phyloP scores from a whole-genome alignment of 306 rosid genomes.

The Sicyos baderoa region DNA sequence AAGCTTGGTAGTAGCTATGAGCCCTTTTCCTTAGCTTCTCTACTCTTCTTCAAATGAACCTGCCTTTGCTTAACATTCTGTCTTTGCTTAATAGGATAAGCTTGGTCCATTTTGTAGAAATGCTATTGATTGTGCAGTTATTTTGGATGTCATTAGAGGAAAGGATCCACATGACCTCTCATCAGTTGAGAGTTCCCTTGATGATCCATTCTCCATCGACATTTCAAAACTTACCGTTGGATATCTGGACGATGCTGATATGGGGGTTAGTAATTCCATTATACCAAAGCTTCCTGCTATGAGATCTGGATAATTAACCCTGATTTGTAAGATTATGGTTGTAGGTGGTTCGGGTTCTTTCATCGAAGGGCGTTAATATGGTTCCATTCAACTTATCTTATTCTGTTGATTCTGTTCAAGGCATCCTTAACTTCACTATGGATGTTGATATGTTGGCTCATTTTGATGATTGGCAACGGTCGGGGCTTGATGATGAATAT shows the following conservation, averaged over 20 bases:
- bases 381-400: constrained; percentile 61
- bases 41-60: constrained; percentile 11
- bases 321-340: constrained; percentile 11
- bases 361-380: constrained; percentile 54
- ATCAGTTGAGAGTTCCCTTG: constrained; percentile 44
- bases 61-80: constrained; percentile 28
- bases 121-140: constrained; percentile 54
- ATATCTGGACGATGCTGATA: constrained; percentile 66
- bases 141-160: constrained; percentile 60
- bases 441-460: constrained; percentile 75
- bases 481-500: constrained; percentile 45
- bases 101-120: constrained; percentile 77
- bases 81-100: constrained; percentile 45
- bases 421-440: constrained; percentile 70
- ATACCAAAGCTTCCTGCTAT: background rate
- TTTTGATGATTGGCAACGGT: constrained; percentile 73
- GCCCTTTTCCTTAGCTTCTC: constrained; percentile 1
- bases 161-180: constrained; percentile 59
- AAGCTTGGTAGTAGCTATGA: constrained; percentile 44
- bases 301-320: background rate
- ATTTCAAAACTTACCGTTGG: constrained; percentile 54
- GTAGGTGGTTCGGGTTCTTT: constrained; percentile 57
- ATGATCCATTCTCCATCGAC: constrained; percentile 56
- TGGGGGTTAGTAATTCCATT: constrained; percentile 43
- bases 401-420: constrained; percentile 56